Evolutionary conservation across 1,284 basidiomycete genomes (phyloP).

Genomic region (Polyporus tsugae): DNA sequence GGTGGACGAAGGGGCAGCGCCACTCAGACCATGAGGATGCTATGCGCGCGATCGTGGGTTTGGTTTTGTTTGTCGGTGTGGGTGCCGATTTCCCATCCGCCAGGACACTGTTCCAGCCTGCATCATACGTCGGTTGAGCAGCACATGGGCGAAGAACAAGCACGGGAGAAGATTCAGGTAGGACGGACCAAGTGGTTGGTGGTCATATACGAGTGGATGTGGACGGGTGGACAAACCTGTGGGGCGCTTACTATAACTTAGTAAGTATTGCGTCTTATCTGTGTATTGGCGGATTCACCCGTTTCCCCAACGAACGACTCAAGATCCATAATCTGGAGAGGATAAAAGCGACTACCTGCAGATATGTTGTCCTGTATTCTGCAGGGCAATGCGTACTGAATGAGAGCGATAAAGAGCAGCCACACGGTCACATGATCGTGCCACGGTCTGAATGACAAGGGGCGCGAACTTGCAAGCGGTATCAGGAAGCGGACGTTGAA

Average conservation of each 20-base stretch:
- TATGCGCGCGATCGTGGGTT: constrained; percentile 9
- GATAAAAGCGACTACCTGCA: background rate
- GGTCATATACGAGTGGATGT: too few species aligned
- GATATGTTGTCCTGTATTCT: background rate
- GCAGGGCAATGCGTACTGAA: background rate
- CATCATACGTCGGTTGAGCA: background rate
- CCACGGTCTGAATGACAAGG: background rate
- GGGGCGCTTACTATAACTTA: background rate
- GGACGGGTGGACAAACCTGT: background rate
- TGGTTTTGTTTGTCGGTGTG: constrained; percentile 24
- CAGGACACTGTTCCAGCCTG: background rate
- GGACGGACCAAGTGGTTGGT: background rate
- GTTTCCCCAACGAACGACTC: background rate
- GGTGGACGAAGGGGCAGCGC: background rate
- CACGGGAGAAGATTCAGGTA: background rate
- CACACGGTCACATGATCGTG: constrained; percentile 2
- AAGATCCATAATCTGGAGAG: background rate
- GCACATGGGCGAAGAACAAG: background rate
- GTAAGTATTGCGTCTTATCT: background rate
- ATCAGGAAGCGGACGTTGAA: background rate
- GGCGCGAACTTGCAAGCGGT: background rate
- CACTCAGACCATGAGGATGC: constrained; percentile 4
- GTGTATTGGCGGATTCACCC: background rate
- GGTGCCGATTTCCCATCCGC: constrained; percentile 8
- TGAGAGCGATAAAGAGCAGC: background rate